Percentiles rank a stretch among this genome's conserved stretches.
phyloP scores from a whole-genome alignment of 2,329 filamentous ascomycete genomes.

The Westerdykella aurantiaca region DNA sequence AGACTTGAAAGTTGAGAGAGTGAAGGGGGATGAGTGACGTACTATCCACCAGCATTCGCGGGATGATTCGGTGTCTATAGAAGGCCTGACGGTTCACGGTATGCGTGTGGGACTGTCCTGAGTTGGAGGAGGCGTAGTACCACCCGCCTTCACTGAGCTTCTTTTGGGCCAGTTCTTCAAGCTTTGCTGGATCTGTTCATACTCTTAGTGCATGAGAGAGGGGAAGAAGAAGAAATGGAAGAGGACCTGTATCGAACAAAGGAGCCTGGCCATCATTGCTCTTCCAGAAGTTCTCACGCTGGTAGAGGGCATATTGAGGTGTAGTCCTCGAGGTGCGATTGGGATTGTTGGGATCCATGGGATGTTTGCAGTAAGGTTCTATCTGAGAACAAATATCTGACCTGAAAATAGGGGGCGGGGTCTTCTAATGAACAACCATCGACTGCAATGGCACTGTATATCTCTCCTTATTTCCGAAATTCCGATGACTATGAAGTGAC shows the following conservation, averaged over 20 bases:
- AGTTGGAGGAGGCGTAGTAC: slow-evolving; percentile 55
- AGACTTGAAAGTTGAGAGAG: slow-evolving; percentile 22
- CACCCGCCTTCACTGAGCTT: slow-evolving; percentile 54
- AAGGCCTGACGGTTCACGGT: slow-evolving; percentile 58
- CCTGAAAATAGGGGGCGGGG: no score
- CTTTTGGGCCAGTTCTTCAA: slow-evolving; percentile 54
- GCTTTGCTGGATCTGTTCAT: slow-evolving; percentile 47
- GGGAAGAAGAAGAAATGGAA: no score
- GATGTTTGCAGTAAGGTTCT: not conserved
- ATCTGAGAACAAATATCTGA: no score
- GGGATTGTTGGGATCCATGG: slow-evolving; percentile 48
- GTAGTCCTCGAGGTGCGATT: slow-evolving; percentile 48
- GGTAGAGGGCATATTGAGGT: slow-evolving; percentile 51
- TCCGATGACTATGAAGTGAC: no score
- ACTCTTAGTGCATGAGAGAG: no score
- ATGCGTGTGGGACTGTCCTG: slow-evolving; percentile 50
- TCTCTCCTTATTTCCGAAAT: no score
- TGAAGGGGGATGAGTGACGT: slow-evolving; percentile 48
- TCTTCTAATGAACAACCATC: no score
- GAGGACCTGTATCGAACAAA: slow-evolving; percentile 45
- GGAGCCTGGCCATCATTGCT: slow-evolving; percentile 46
- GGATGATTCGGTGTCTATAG: slow-evolving; percentile 36
- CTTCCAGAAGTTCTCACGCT: slow-evolving; percentile 52
- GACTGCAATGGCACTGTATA: no score
- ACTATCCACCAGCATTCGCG: no score